Evolutionary conservation across 1,284 basidiomycete genomes (phyloP), one percentile per base, ranked within the genome.

Genomic region (Apiotrichum akiyoshidainum): DNA sequence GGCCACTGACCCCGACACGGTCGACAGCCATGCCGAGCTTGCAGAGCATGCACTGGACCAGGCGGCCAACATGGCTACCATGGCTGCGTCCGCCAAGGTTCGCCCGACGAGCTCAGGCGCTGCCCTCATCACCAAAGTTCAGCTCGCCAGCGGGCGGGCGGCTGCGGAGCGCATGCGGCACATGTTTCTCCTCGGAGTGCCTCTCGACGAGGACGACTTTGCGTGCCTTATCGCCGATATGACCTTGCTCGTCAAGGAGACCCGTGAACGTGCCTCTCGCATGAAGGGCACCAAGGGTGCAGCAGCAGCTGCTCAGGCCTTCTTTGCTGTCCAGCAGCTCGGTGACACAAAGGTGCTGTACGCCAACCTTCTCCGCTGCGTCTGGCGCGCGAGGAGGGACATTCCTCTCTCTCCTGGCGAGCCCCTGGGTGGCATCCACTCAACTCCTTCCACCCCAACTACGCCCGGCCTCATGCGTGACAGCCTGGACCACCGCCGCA

Each of bases 31-130:
- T 50, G 59, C 72, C 56, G 75, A 74, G 56, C 65, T 77, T 1
- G 69, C 73, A 41, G 75, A 75, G 52, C 71, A 74, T 45, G 75
- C 75, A 14, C 65, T 77, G 11, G 75, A 77, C 52, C 75, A 76
- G 58, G 75, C 76, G 13, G 72, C 71, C 37, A 74, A 76, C 59
- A 75, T 76, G 75, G 72, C 74, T 1, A 71, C 71, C 1, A 60
- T 74, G 4, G 69, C 71, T 19, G 68, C 67, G 1, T 56, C 67
- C 1, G 60, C 66, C 33, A 58, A 64, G 33, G 59, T 68, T 50
- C 66, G 67, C 47, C 66, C 66, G 1, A 63, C 66, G 11, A 65
- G 63, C 17, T 60, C 65, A 5, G 68, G 68, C 10, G 65, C 68
- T 35, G 73, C 68, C 33, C 70, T 75, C 45, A 72, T 78, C 58